Conservation (phyloP, 805 yeast species). For the Teunomyces panamensis region DNA sequence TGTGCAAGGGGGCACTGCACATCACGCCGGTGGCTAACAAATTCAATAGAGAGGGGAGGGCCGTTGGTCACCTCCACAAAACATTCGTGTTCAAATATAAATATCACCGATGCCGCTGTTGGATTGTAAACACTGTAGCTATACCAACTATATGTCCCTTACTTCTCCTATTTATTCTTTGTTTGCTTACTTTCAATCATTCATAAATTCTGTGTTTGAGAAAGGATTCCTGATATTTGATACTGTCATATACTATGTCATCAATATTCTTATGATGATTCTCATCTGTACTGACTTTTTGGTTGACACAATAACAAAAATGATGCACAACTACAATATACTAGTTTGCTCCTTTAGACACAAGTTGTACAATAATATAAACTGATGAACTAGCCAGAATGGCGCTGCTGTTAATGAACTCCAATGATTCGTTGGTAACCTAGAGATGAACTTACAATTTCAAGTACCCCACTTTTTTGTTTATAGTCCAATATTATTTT, state of each 20-base stretch:
- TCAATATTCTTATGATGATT: slow-evolving; percentile 12
- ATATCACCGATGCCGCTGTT: not conserved
- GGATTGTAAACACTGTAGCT: not conserved
- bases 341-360: slow-evolving; percentile 12
- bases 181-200: slow-evolving; percentile 5
- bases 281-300: slow-evolving; percentile 9
- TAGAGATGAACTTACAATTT: not conserved
- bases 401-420: not conserved
- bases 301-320: slow-evolving; percentile 9
- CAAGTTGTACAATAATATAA: slow-evolving; percentile 17
- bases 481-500: not conserved
- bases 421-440: not conserved
- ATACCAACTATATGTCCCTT: not conserved
- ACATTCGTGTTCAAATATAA: not conserved
- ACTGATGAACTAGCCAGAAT: slow-evolving; percentile 4
- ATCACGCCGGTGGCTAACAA: not conserved
- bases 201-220: slow-evolving; percentile 5
- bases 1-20: not conserved
- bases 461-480: slow-evolving; percentile 3
- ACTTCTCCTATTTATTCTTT: slow-evolving; percentile 5
- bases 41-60: not conserved
- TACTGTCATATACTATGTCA: slow-evolving; percentile 11
- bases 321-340: slow-evolving; percentile 13
- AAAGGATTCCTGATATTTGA: slow-evolving; percentile 9
- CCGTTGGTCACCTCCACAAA: slow-evolving; percentile 2